Base-by-base conservation (phyloP, 257 asterid species). In the Fraxinus quadrangulata region DNA sequence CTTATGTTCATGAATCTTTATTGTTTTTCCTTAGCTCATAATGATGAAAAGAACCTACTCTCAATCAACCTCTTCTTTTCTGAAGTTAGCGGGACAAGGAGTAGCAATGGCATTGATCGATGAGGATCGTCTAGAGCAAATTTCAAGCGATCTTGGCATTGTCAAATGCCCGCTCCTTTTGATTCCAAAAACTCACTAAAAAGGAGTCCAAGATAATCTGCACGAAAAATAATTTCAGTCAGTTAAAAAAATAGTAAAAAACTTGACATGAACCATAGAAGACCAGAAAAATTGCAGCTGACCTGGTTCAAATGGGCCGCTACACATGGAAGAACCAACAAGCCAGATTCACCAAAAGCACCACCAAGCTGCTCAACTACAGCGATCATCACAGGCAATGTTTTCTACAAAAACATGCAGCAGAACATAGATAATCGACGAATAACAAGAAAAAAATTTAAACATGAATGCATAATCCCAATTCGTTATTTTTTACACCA, bases 271-370 rank as follows among this genome's bases (percentile, higher is more conserved):
- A 59, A 73, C 11, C 12, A 68, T 67, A 81, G 37, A 17, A 23
- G 75, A 34, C 5, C n/a, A 72, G 40, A 49, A 49, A 75, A 69
- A 37, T 28, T 26, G 80, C 39, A 49, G 40, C 14, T 74, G 17
- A 94, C 98, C 97, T 95, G 99, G 88, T 85, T 90, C 85, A 95
- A 76, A 81, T 95, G 99, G 66, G 98, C 99, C 1, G 99, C 98
- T 24, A 95, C 92, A 79, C 98, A 91, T 54, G 99, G 99, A 80
- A 95, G 96, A 85, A 95, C 91, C 65, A 95, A 86, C 78, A 95
- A 85, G 71, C 97, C 98, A n/a, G 99, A 86, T 87, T 81, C 96
- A 69, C 98, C 99, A 56, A 95, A 78, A 71, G 96, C 90, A 81
- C 93, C 96, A 78, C 98, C 93, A 67, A 95, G 97, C 87, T 95